Base-by-base conservation (phyloP, 495 filamentous ascomycete genomes). In the Penicillium desertorum region DNA sequence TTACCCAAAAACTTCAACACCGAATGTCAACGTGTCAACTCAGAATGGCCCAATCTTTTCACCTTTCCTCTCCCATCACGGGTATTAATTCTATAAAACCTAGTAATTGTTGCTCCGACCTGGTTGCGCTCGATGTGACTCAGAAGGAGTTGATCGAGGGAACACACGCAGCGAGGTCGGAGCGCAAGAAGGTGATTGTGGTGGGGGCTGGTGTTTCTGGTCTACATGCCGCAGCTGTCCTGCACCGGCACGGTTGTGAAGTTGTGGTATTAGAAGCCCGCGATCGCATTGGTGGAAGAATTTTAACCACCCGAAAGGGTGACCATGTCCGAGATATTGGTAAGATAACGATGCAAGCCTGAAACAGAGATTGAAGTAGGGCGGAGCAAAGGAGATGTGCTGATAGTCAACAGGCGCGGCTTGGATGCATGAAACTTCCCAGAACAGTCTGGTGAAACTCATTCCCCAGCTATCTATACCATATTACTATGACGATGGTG, bases 391-490 rank as follows among this genome's bases (percentile, higher is more conserved):
- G 11, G 5, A 9, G 2, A 6, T 19, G 22, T 16, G 39, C 17
- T 30, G 17, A 32, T 32, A 8, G 10, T 27, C 14, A 20, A 30
- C 14, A 66, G 63, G 63, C 34, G 63, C 63, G 8, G 63, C 63
- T 30, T 66, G 63, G 63, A 66, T 66, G 63, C 63, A 66, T 48
- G 63, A 66, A 54, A 66, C 63, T 20, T 66, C 63, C 46, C 63
- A 66, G 58, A 66, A 66, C 32, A 41, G 30, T n/a, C 42, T 66
- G 37, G 63, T 66, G 47, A 66, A 63, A 25, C 61, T 66, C 14
- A 66, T 66, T 48, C 61, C 57, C 5, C 43, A 53, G 14, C 51
- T 66, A 22, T 41, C 47, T 17, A 66, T 66, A 22, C 59, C 60
- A 4, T 66, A 66, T 34, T 66, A 66, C 41, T 66, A 66, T 45